Evolutionary conservation across 768 basidiomycete species (phyloP).

Genomic region (Tulasnella sp.): DNA sequence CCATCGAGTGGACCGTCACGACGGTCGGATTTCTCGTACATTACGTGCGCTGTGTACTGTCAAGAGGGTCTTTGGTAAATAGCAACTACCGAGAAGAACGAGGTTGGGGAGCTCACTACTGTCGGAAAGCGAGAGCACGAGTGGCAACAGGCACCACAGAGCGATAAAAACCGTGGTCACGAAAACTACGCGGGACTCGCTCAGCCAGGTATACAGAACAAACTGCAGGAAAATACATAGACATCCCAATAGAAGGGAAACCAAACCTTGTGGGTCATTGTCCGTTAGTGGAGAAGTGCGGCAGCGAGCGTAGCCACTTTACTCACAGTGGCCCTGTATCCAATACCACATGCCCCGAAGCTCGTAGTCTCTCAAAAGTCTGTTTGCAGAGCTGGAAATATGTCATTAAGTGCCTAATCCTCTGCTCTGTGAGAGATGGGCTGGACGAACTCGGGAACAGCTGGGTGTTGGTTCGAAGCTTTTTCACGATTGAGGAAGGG

Average conservation of each 20-base stretch:
- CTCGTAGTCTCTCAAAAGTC: neutral
- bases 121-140: neutral
- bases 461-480: neutral
- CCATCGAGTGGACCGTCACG: neutral
- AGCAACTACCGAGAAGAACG: neutral
- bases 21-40: neutral
- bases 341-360: slow-evolving; percentile 14
- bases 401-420: neutral
- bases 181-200: neutral
- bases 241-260: neutral
- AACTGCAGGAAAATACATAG: neutral
- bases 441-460: neutral
- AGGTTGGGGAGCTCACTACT: neutral
- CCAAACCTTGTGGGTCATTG: neutral
- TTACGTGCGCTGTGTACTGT: neutral
- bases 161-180: neutral
- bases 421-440: neutral
- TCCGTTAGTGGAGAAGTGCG: neutral
- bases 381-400: neutral
- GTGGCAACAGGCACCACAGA: neutral
- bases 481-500: neutral
- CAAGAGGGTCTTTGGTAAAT: neutral
- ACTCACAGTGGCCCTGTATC: slow-evolving; percentile 22
- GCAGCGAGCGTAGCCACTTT: neutral
- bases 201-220: neutral